A percentile compares a stretch with the other conserved stretches of the same genome.
These are phyloP conservation scores for Pseudogymnoascus sp. DNA, from an alignment of 2,329 filamentous ascomycete species.

Conservation along the genomic window DNA sequence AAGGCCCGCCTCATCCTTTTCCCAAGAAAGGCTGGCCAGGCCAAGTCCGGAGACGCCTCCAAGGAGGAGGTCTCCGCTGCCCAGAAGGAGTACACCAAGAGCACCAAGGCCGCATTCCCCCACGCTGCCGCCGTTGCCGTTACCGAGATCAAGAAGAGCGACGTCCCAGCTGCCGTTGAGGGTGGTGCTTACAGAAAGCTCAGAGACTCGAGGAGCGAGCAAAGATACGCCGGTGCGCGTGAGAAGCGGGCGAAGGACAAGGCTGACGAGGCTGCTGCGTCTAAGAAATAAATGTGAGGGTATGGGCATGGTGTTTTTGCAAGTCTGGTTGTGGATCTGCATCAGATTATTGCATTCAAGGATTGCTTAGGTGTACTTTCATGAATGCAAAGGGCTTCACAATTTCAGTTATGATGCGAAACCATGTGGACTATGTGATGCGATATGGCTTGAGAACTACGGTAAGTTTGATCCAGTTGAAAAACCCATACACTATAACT, in stretches of 20 bases:
- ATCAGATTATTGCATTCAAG: slow-evolving; percentile 28
- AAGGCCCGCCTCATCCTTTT: slow-evolving; percentile 93
- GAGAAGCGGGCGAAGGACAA: slow-evolving; percentile 92
- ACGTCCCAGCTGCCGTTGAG: slow-evolving; percentile 67
- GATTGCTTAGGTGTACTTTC: slow-evolving; percentile 33
- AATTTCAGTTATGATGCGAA: slow-evolving; percentile 10
- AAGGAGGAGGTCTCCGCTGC: slow-evolving; percentile 66
- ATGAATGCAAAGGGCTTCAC: slow-evolving; percentile 30
- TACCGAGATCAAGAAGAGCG: slow-evolving; percentile 73
- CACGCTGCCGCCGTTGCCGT: slow-evolving; percentile 63
- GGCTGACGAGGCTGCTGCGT: slow-evolving; percentile 68
- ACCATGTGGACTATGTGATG: slow-evolving; percentile 3
- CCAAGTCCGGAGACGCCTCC: slow-evolving; percentile 85
- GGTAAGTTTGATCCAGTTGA: neutral
- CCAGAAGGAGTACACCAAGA: slow-evolving; percentile 56
- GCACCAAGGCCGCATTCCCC: slow-evolving; percentile 58
- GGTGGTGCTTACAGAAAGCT: slow-evolving; percentile 83
- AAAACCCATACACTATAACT: neutral
- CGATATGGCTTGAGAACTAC: neutral
- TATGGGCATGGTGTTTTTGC: slow-evolving; percentile 28
- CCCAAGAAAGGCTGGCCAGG: slow-evolving; percentile 87
- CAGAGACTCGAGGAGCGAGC: slow-evolving; percentile 76
- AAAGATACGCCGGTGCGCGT: slow-evolving; percentile 72
- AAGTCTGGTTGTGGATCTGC: slow-evolving; percentile 24
- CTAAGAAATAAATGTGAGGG: slow-evolving; percentile 68